A percentile compares a stretch with the other conserved stretches of the same genome.
Evolutionary conservation across 257 asterid genomes (phyloP).

Genomic region (Solanum stenotomum): DNA sequence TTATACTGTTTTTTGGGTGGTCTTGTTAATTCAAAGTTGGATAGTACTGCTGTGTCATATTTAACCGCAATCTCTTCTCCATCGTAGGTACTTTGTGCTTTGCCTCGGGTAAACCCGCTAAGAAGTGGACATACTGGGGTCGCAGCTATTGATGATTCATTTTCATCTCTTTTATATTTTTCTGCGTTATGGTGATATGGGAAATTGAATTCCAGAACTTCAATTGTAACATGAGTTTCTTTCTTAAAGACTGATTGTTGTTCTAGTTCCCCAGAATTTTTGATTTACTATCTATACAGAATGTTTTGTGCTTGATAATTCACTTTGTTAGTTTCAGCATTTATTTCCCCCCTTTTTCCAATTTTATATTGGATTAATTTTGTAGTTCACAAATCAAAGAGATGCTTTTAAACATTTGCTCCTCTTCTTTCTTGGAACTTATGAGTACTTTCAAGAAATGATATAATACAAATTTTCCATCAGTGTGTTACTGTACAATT

Average conservation of each 20-base stretch:
- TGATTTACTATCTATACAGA: not conserved
- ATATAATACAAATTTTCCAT: not conserved
- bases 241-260: not conserved
- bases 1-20: not conserved
- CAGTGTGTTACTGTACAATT: not conserved
- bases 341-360: not conserved
- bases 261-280: not conserved
- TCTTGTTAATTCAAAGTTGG: not conserved
- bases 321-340: not conserved
- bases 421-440: not conserved
- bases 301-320: not conserved
- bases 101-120: constrained; percentile 64
- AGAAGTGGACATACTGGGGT: constrained; percentile 79
- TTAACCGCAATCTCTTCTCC: not conserved
- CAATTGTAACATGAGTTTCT: not conserved
- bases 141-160: constrained; percentile 39
- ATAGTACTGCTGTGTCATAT: not conserved
- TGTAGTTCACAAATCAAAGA: not conserved
- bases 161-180: not conserved
- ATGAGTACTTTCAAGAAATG: not conserved
- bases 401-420: not conserved
- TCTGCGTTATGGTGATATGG: not conserved
- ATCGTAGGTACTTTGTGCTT: constrained; percentile 53
- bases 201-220: not conserved
- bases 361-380: not conserved